Conservation (phyloP, 805 yeast species). For the Monosporozyma unispora region DNA sequence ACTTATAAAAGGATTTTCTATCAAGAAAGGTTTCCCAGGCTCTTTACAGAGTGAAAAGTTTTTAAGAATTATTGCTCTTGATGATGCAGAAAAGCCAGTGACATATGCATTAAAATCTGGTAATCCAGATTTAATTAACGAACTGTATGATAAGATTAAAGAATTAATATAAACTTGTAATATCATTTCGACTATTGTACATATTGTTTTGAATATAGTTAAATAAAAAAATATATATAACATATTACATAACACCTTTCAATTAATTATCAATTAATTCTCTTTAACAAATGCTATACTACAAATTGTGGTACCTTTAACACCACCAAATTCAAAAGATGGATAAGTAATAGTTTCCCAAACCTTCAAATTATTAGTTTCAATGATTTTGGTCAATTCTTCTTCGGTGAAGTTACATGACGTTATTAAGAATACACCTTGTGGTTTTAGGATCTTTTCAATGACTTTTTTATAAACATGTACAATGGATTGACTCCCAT, state of each 20-base stretch:
- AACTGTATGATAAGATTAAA: constrained; percentile 38
- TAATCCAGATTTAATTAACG: constrained; percentile 49
- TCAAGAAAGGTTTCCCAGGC: constrained; percentile 75
- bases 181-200: not conserved
- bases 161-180: constrained; percentile 4
- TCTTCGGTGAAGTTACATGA: constrained; percentile 88
- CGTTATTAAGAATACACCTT: constrained; percentile 66
- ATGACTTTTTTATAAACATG: constrained; percentile 59
- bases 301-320: constrained; percentile 78
- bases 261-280: constrained; percentile 2
- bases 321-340: constrained; percentile 81
- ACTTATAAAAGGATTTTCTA: constrained; percentile 49
- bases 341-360: constrained; percentile 74
- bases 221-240: no score
- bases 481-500: constrained; percentile 36
- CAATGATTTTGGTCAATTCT: constrained; percentile 54
- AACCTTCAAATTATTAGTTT: constrained; percentile 38
- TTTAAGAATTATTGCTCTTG: constrained; percentile 61
- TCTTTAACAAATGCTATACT: constrained; percentile 64
- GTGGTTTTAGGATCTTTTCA: constrained; percentile 42
- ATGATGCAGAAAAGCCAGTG: constrained; percentile 54
- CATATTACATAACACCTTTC: constrained; percentile 1
- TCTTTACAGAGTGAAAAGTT: constrained; percentile 80
- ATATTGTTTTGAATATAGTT: not conserved
- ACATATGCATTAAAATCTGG: constrained; percentile 79